Conservation (phyloP, 176 grass and related monocot genomes). For the Oropetium thomaeum region DNA sequence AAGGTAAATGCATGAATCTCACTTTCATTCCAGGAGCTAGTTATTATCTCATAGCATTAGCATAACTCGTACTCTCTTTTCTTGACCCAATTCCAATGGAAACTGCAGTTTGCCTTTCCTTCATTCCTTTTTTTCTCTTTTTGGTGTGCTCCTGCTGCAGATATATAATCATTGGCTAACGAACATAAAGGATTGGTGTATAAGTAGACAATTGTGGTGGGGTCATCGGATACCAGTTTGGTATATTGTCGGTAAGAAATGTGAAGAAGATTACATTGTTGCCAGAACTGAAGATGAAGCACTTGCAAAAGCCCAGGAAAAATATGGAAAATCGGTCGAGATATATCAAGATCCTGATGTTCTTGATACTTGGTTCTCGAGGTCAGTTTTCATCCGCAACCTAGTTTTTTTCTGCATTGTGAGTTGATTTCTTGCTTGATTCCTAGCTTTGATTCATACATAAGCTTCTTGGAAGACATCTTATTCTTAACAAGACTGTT, state of each 20-base stretch:
- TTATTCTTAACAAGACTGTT: background rate
- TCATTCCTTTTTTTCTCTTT: conserved; percentile 5
- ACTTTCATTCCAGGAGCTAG: background rate
- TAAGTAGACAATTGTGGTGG: conserved; percentile 99
- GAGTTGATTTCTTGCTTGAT: background rate
- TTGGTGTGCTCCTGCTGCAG: conserved; percentile 42
- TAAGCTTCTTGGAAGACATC: background rate
- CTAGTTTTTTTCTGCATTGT: conserved; percentile 9
- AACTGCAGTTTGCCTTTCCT: conserved; percentile 10
- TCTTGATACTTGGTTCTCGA: conserved; percentile 99
- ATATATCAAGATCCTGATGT: conserved; percentile 99
- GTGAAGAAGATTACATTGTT: conserved; percentile 94
- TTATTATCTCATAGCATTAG: conserved; percentile 16
- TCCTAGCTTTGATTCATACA: conserved; percentile 9
- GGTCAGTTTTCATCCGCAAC: conserved; percentile 48
- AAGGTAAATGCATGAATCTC: conserved; percentile 59
- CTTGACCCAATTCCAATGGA: no score
- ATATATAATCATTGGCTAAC: conserved; percentile 99
- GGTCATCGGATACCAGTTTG: conserved; percentile 97
- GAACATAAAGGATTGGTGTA: conserved; percentile 99
- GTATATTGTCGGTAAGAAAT: conserved; percentile 93
- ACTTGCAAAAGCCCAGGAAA: conserved; percentile 65
- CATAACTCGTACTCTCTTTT: background rate
- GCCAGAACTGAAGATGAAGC: conserved; percentile 76
- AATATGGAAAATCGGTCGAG: conserved; percentile 94